phyloP scores from a whole-genome alignment of 306 rosid species.

The Vigna mungo region DNA sequence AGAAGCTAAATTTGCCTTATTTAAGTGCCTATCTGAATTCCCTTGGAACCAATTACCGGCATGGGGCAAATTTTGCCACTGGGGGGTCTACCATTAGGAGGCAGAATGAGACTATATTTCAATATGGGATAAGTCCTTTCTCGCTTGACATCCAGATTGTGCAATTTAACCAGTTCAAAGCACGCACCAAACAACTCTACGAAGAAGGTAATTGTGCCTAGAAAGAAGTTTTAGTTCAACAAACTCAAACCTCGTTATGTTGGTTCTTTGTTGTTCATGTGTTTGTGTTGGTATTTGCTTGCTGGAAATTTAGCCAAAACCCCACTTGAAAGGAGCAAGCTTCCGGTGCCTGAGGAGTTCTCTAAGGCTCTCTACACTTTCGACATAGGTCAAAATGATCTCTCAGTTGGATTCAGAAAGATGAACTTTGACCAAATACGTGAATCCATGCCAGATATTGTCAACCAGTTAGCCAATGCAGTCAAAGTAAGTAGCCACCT shows the following conservation, averaged over 20 bases:
- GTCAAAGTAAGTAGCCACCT: conserved; percentile 63
- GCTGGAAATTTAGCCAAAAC: conserved; percentile 59
- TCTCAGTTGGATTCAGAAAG: conserved; percentile 79
- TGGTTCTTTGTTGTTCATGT: background rate
- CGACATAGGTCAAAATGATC: conserved; percentile 94
- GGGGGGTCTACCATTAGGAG: conserved; percentile 92
- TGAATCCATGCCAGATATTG: conserved; percentile 74
- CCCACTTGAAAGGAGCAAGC: conserved; percentile 57
- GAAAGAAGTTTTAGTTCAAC: background rate
- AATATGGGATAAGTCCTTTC: conserved; percentile 88
- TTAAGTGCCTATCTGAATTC: conserved; percentile 92
- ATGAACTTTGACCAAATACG: conserved; percentile 70
- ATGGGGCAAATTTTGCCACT: conserved; percentile 93
- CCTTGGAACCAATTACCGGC: conserved; percentile 76
- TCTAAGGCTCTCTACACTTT: conserved; percentile 88
- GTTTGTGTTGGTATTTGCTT: conserved; percentile 1
- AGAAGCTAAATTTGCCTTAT: conserved; percentile 73
- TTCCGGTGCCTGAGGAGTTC: conserved; percentile 82
- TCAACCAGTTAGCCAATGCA: conserved; percentile 76
- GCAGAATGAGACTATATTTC: conserved; percentile 84
- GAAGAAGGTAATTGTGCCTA: conserved; percentile 61
- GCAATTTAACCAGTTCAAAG: conserved; percentile 62
- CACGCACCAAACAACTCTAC: conserved; percentile 68
- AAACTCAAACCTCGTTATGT: background rate
- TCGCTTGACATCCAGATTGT: conserved; percentile 79